phyloP scores from a whole-genome alignment of 495 filamentous ascomycete species.

The Amorphotheca resinae region DNA sequence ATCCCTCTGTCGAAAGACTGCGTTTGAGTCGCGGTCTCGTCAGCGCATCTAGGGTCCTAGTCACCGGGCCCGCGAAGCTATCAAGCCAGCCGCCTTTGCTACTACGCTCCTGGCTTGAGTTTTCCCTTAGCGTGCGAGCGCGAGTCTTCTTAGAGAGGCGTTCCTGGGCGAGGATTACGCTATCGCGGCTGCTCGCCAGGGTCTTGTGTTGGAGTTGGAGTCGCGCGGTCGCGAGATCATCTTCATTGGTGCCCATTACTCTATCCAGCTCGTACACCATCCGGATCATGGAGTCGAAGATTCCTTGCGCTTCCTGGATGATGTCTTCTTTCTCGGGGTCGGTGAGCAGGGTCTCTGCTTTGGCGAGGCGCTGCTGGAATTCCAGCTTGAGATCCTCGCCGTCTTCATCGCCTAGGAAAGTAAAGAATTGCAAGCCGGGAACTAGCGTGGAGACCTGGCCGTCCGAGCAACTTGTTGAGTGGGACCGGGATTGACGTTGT shows the following conservation, averaged over 20 bases:
- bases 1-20: too few relatives aligned
- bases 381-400: conserved; percentile 29
- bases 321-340: conserved; percentile 32
- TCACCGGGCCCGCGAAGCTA: too few relatives aligned
- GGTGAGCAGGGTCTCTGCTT: conserved; percentile 30
- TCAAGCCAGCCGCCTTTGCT: too few relatives aligned
- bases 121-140: too few relatives aligned
- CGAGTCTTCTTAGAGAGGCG: neutral
- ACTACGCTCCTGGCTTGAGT: too few relatives aligned
- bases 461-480: conserved; percentile 1
- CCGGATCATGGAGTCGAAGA: conserved; percentile 28
- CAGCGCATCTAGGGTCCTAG: too few relatives aligned
- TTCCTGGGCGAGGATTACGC: conserved; percentile 3
- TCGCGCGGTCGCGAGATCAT: neutral
- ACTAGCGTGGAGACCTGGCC: neutral
- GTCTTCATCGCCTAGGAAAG: conserved; percentile 23
- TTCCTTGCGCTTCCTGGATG: conserved; percentile 30
- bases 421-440: conserved; percentile 22
- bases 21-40: too few relatives aligned
- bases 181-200: conserved; percentile 5
- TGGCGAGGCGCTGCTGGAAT: conserved; percentile 28
- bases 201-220: neutral
- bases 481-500: neutral
- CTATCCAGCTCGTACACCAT: conserved; percentile 32
- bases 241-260: conserved; percentile 4